Evolutionary conservation across 2,329 filamentous ascomycete species (phyloP).

Genomic region (Neofusicoccum sp.): DNA sequence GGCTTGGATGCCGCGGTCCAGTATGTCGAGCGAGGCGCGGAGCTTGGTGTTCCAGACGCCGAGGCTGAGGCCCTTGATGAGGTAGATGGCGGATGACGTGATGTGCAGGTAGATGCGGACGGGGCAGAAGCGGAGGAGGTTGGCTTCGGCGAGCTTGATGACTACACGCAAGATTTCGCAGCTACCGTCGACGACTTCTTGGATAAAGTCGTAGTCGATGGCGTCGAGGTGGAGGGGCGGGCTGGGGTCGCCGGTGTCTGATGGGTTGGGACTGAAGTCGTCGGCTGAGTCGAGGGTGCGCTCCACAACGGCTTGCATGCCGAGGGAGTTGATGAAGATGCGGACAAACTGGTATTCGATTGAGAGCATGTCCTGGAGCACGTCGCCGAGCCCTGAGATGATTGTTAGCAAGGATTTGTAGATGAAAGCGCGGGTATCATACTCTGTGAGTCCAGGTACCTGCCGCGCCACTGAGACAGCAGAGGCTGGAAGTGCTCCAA

Average conservation of each 20-base stretch:
- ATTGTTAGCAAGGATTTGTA: background rate
- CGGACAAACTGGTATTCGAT: conserved; percentile 52
- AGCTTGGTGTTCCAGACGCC: conserved; percentile 51
- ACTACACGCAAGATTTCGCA: conserved; percentile 53
- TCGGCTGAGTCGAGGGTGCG: conserved; percentile 46
- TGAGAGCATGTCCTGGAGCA: conserved; percentile 49
- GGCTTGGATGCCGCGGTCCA: conserved; percentile 49
- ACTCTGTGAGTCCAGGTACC: conserved; percentile 40
- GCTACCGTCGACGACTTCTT: conserved; percentile 56
- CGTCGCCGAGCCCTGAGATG: conserved; percentile 32
- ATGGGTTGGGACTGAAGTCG: conserved; percentile 18
- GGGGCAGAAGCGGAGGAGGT: conserved; percentile 51
- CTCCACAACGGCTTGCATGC: conserved; percentile 58
- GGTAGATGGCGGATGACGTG: conserved; percentile 55
- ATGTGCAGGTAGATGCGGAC: conserved; percentile 55
- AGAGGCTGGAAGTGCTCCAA: conserved; percentile 47
- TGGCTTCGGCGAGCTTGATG: conserved; percentile 47
- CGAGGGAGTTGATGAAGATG: conserved; percentile 48
- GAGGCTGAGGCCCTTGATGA: conserved; percentile 52
- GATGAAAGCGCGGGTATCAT: conserved; percentile 16
- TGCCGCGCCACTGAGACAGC: conserved; percentile 40
- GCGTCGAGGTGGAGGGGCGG: conserved; percentile 45
- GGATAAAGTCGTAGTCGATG: conserved; percentile 55
- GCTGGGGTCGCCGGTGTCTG: conserved; percentile 36
- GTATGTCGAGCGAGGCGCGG: conserved; percentile 47